These are phyloP conservation scores for Sugiyamaella boreocaroliniensis DNA, from an alignment of 805 yeast species.

Conservation along the genomic window DNA sequence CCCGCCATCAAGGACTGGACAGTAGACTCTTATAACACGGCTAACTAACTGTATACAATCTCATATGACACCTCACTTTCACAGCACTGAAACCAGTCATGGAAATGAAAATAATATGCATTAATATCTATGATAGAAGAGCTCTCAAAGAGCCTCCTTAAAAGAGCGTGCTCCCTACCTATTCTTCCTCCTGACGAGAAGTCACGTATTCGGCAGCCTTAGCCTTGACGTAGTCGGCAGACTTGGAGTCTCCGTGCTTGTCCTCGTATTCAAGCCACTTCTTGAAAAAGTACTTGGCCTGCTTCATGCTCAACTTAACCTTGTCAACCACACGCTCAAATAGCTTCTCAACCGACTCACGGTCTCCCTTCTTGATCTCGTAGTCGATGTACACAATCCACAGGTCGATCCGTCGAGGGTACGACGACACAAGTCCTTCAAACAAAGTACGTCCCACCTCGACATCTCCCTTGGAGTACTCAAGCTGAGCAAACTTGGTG, in stretches of 20 bases:
- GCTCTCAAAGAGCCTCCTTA: too few relatives aligned
- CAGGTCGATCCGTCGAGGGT: constrained; percentile 83
- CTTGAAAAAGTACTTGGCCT: constrained; percentile 89
- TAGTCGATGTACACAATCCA: constrained; percentile 96
- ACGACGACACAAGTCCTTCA: constrained; percentile 85
- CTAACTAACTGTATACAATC: too few relatives aligned
- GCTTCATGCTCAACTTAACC: constrained; percentile 70
- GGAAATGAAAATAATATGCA: too few relatives aligned
- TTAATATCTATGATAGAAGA: too few relatives aligned
- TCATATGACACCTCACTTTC: too few relatives aligned
- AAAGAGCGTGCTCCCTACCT: background rate
- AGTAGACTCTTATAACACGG: too few relatives aligned
- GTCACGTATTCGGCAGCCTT: constrained; percentile 74
- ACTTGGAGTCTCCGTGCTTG: constrained; percentile 55
- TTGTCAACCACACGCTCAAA: constrained; percentile 69
- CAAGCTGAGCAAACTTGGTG: constrained; percentile 82
- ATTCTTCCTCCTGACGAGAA: constrained; percentile 8
- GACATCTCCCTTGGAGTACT: constrained; percentile 76
- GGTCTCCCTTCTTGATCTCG: constrained; percentile 66
- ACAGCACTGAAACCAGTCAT: too few relatives aligned
- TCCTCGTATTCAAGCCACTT: constrained; percentile 87
- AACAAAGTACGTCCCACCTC: constrained; percentile 93
- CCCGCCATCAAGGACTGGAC: too few relatives aligned
- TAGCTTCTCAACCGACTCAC: constrained; percentile 62
- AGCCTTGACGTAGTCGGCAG: constrained; percentile 79